phyloP scores from a whole-genome alignment of 805 yeast genomes.

The Suhomyces sp. region DNA sequence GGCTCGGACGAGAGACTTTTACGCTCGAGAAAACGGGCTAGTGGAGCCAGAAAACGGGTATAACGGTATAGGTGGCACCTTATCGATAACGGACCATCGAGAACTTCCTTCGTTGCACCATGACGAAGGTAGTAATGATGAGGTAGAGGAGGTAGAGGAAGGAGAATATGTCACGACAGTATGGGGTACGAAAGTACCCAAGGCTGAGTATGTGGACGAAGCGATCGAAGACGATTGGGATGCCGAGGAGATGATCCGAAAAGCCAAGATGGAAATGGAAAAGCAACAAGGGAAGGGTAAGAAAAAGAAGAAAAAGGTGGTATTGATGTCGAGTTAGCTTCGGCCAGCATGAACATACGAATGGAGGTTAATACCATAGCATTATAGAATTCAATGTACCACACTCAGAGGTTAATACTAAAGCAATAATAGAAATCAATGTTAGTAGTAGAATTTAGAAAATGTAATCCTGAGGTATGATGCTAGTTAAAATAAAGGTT shows the following conservation, averaged over 20 bases:
- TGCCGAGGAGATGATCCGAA: constrained; percentile 49
- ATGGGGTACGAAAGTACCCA: constrained; percentile 71
- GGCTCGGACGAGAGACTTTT: constrained; percentile 55
- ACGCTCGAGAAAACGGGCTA: constrained; percentile 54
- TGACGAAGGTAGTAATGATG: constrained; percentile 10
- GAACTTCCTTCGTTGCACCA: constrained; percentile 26
- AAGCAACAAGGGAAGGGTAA: constrained; percentile 28
- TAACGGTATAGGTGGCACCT: constrained; percentile 27
- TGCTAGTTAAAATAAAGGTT: too few relatives aligned
- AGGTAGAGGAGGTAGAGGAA: constrained; percentile 7
- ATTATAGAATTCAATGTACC: too few relatives aligned
- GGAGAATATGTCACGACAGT: constrained; percentile 50
- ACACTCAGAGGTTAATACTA: too few relatives aligned
- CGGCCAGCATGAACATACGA: too few relatives aligned
- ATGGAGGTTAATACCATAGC: too few relatives aligned
- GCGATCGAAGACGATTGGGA: constrained; percentile 43
- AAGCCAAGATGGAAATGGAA: constrained; percentile 48
- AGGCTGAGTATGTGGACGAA: constrained; percentile 34
- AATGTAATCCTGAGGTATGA: too few relatives aligned
- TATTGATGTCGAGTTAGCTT: constrained; percentile 7
- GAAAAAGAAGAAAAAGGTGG: constrained; percentile 47
- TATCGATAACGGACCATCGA: constrained; percentile 37
- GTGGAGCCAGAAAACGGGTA: constrained; percentile 8
- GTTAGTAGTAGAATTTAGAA: too few relatives aligned
- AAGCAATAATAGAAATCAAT: too few relatives aligned